Percentiles rank a stretch among this genome's conserved stretches.
Conservation (phyloP, 2,329 filamentous ascomycete species). For the Sporothrix dimorphospora region DNA sequence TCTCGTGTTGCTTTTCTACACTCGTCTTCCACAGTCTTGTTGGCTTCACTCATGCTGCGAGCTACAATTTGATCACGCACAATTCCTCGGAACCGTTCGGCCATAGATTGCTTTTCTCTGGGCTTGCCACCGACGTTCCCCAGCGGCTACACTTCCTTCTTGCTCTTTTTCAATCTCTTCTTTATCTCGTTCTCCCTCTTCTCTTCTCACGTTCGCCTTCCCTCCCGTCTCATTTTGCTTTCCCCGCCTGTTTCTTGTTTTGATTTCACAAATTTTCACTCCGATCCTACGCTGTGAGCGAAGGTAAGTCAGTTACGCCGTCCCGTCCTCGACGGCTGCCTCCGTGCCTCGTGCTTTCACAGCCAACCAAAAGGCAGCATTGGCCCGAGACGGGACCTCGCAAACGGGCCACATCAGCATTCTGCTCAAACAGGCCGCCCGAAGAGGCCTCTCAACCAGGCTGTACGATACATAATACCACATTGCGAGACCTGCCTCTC, state of each 20-base stretch:
- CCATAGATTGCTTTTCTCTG: too few relatives aligned
- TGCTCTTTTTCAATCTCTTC: background rate
- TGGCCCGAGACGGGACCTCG: background rate
- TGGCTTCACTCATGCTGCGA: too few relatives aligned
- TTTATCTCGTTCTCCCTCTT: background rate
- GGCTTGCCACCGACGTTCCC: too few relatives aligned
- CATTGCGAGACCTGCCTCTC: background rate
- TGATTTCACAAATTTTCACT: background rate
- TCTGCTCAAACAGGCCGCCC: background rate
- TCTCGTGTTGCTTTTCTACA: background rate
- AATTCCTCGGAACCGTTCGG: too few relatives aligned
- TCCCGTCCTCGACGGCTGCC: background rate
- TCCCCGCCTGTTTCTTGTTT: background rate
- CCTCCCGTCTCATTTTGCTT: background rate
- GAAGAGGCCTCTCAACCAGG: background rate
- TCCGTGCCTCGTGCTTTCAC: background rate
- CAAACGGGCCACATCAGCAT: background rate
- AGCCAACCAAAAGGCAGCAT: slow-evolving; percentile 7
- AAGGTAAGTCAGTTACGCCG: background rate
- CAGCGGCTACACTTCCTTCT: too few relatives aligned
- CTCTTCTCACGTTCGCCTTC: background rate
- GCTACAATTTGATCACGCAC: too few relatives aligned
- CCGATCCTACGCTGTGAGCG: background rate
- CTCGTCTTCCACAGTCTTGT: background rate
- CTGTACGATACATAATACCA: background rate